Conservation (phyloP, 2,329 filamentous ascomycete genomes). For the Diaporthe ilicicola region DNA sequence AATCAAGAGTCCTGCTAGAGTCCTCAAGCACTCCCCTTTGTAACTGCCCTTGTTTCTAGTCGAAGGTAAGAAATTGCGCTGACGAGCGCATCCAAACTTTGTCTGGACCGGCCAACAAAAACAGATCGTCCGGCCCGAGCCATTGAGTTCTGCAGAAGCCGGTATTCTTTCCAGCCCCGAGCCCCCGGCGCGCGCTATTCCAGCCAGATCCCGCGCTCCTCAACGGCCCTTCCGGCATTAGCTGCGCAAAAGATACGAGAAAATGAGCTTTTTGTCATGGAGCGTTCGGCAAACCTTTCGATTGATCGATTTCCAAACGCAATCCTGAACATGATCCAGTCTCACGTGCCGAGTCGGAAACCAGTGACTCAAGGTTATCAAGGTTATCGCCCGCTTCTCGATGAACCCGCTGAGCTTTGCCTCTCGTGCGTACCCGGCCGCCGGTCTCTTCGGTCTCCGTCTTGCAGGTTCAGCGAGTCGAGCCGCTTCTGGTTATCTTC, state of each 20-base stretch:
- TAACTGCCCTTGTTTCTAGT: background rate
- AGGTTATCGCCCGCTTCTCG: slow-evolving; percentile 59
- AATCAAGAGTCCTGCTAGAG: slow-evolving; percentile 15
- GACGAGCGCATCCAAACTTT: slow-evolving; percentile 4
- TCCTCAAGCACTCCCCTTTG: slow-evolving; percentile 7
- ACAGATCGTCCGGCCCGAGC: background rate
- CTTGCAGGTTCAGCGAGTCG: slow-evolving; percentile 89
- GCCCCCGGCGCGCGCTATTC: background rate
- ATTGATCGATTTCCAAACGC: slow-evolving; percentile 10
- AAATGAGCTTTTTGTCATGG: slow-evolving; percentile 32
- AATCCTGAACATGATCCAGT: background rate
- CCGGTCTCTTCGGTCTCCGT: slow-evolving; percentile 71
- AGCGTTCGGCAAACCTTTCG: slow-evolving; percentile 3
- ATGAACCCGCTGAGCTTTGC: slow-evolving; percentile 66
- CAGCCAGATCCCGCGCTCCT: background rate
- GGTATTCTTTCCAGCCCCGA: background rate
- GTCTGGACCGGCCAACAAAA: slow-evolving; percentile 16
- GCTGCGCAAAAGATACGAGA: slow-evolving; percentile 10
- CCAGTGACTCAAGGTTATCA: slow-evolving; percentile 41
- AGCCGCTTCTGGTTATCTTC: slow-evolving; percentile 88
- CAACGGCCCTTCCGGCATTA: background rate
- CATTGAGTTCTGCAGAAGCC: background rate
- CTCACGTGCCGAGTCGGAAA: slow-evolving; percentile 10
- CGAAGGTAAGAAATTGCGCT: background rate
- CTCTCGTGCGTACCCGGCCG: slow-evolving; percentile 65